A percentile compares a stretch with the other conserved stretches of the same genome.
Conservation (phyloP, 768 basidiomycete genomes). For the Leccinellum albellum region DNA sequence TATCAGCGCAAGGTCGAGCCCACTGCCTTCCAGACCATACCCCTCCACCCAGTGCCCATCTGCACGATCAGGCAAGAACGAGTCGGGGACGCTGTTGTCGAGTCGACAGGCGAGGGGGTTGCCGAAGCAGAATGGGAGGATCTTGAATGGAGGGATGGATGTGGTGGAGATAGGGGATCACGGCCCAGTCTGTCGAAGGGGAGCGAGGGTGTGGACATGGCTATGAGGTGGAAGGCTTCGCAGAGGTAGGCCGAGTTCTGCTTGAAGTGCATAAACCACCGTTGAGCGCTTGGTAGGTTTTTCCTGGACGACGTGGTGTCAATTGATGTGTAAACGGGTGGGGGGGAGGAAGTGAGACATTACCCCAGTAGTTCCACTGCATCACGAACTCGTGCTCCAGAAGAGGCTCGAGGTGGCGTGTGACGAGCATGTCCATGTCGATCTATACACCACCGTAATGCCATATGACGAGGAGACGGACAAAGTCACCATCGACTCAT, state of each 20-base stretch:
- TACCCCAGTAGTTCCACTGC: conserved; percentile 98
- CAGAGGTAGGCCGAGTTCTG: conserved; percentile 92
- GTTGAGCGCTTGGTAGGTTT: conserved; percentile 75
- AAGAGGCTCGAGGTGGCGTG: conserved; percentile 79
- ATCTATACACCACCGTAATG: conserved; percentile 91
- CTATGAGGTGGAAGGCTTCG: conserved; percentile 93
- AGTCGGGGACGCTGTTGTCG: conserved; percentile 90
- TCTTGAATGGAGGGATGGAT: conserved; percentile 79
- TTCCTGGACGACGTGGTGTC: conserved; percentile 43
- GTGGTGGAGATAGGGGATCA: conserved; percentile 81
- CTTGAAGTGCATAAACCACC: conserved; percentile 93
- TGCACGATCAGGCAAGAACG: conserved; percentile 58
- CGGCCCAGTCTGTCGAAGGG: conserved; percentile 91
- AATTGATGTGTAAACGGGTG: not conserved
- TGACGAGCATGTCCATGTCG: conserved; percentile 94
- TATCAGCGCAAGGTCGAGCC: conserved; percentile 55
- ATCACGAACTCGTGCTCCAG: conserved; percentile 94
- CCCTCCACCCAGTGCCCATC: conserved; percentile 58
- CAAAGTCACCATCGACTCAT: conserved; percentile 93
- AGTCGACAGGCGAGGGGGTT: conserved; percentile 87
- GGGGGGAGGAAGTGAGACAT: not conserved
- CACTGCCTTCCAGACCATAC: conserved; percentile 56
- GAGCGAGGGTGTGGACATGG: conserved; percentile 67
- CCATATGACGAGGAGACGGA: conserved; percentile 86
- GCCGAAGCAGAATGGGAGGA: conserved; percentile 92